Evolutionary conservation across 2,329 filamentous ascomycete species (phyloP), one percentile per base, ranked within the genome.

Genomic region (Tolypocladium tropicale): DNA sequence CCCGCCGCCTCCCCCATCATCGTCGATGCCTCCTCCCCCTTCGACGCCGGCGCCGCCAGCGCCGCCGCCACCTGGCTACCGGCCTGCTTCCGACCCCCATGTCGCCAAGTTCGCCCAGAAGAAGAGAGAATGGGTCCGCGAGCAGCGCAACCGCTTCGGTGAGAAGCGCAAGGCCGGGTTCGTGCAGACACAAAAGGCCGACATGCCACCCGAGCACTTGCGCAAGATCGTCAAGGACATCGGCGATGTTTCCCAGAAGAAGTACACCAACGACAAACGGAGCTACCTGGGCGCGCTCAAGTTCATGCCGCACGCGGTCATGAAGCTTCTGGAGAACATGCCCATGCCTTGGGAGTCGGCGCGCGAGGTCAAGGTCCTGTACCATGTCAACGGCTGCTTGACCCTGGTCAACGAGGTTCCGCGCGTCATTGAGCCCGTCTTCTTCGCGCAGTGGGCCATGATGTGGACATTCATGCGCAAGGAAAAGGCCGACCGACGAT

Each of bases 391-490:
- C 67, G 94, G 94, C 33, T 99, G 95, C 68, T 74, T 99, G 73
- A 99, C 94, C 2, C 76, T 99, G 56, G 95, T 99, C 66, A 99
- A 99, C 70, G 94, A 99, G 76, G 90, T 87, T 7, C 94, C 95
- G 16, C 84, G 95, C 65, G 95, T 99, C 55, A 97, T 99, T 66
- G 94, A 97, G 69, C 94, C 94, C 0, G 89, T 99, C 4, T 99
- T 95, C 72, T 92, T 96, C 69, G 94, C 94, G 56, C 94, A 99
- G 71, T 99, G 94, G 94, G 94, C 94, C 14, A 95, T 93, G 55
- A 99, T 99, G 94, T 99, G 94, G 94, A 86, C 95, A 30, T 90
- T 89, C 49, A 99, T 99, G 94, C 85, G 94, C 65, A 88, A 95
- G 65, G 94, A 99, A 70, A 99, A 99, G 79, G 94, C 91, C 68